Conservation (phyloP, 345 rosid genomes). For the Nasturtium officinale region DNA sequence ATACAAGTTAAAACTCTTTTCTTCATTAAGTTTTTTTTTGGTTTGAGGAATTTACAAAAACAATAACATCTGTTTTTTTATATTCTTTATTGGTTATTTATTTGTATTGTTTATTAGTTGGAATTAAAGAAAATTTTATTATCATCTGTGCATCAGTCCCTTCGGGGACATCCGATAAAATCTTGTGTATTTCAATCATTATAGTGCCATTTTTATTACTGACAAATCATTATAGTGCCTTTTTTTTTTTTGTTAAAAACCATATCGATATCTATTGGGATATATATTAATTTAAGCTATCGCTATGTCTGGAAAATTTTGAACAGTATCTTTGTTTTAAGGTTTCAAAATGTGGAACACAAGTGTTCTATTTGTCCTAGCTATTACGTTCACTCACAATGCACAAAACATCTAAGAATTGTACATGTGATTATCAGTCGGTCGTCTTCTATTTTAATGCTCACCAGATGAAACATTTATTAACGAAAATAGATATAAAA, state of each 20-base stretch:
- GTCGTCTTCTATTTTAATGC: background rate
- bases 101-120: constrained; percentile 4
- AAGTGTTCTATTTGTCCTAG: background rate
- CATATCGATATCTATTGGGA: too few relatives aligned
- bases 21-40: constrained; percentile 24
- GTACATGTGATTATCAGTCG: background rate
- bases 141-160: background rate
- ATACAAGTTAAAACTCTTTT: constrained; percentile 7
- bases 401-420: background rate
- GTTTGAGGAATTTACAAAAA: constrained; percentile 4
- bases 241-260: too few relatives aligned
- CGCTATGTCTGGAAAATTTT: too few relatives aligned
- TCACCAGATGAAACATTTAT: constrained; percentile 1
- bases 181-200: background rate
- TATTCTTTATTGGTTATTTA: constrained; percentile 42
- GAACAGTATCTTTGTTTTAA: too few relatives aligned
- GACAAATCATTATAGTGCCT: too few relatives aligned
- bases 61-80: constrained; percentile 2
- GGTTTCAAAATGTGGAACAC: too few relatives aligned
- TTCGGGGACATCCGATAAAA: too few relatives aligned
- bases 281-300: too few relatives aligned
- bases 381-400: background rate
- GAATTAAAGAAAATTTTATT: background rate
- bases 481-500: background rate
- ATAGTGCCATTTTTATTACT: too few relatives aligned